Conservation (phyloP, 495 filamentous ascomycete species). For the Daldinia decipiens region DNA sequence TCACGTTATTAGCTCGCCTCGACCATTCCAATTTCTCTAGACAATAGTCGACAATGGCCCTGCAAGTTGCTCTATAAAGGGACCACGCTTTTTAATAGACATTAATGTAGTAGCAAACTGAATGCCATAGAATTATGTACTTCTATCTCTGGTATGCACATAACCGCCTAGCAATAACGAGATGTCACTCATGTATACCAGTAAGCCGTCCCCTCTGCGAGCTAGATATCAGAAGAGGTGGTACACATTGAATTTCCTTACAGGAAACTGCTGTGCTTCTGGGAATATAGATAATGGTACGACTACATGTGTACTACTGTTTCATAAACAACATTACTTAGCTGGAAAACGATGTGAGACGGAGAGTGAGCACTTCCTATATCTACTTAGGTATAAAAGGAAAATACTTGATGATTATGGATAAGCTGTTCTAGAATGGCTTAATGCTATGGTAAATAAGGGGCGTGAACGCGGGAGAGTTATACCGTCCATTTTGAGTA, state of each 20-base stretch:
- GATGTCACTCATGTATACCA: background rate
- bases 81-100: background rate
- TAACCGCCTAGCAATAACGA: constrained; percentile 18
- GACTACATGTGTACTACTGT: constrained; percentile 32
- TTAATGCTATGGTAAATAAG: background rate
- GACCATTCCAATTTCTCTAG: background rate
- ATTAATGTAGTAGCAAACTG: background rate
- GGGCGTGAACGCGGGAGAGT: background rate
- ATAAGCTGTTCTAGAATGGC: background rate
- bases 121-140: background rate
- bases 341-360: background rate
- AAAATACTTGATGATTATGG: background rate
- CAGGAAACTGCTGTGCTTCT: constrained; percentile 17
- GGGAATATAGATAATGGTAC: constrained; percentile 17
- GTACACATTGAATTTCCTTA: constrained; percentile 5
- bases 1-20: background rate
- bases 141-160: constrained; percentile 21
- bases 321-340: constrained; percentile 27
- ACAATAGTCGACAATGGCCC: background rate
- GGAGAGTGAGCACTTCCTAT: constrained; percentile 6
- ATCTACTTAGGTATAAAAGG: background rate
- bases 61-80: no score
- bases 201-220: background rate
- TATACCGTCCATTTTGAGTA: background rate
- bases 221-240: constrained; percentile 5